These are phyloP conservation scores for Huntiella abstrusa DNA, from an alignment of 2,329 filamentous ascomycete genomes.

Conservation along the genomic window DNA sequence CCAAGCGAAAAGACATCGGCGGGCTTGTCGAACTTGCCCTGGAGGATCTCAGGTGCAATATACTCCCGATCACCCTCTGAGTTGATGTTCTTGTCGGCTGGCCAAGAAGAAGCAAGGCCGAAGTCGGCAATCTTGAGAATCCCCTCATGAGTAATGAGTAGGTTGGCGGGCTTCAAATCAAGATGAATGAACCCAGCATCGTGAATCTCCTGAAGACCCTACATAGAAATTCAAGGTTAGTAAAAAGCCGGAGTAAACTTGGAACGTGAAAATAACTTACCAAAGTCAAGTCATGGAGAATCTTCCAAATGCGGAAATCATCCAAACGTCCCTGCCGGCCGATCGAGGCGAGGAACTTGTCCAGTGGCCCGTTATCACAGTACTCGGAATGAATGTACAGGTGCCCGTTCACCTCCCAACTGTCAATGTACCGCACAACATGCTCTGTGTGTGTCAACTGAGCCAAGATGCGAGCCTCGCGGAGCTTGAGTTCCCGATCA, in stretches of 20 bases:
- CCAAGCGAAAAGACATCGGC: conserved; percentile 89
- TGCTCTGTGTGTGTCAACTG: conserved; percentile 67
- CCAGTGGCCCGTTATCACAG: conserved; percentile 83
- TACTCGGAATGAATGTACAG: conserved; percentile 97
- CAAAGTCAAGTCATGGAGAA: conserved; percentile 66
- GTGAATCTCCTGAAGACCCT: conserved; percentile 85
- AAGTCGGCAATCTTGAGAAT: conserved; percentile 75
- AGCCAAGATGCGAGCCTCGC: conserved; percentile 65
- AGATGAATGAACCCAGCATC: conserved; percentile 71
- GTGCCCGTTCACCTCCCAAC: conserved; percentile 71
- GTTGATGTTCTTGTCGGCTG: conserved; percentile 57
- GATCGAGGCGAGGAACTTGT: conserved; percentile 65
- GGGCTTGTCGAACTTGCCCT: conserved; percentile 71
- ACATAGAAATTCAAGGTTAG: conserved; percentile 5
- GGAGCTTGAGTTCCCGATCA: conserved; percentile 67
- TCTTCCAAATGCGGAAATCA: conserved; percentile 98
- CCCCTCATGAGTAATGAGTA: conserved; percentile 66
- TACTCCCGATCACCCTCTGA: conserved; percentile 93
- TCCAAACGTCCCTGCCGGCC: conserved; percentile 75
- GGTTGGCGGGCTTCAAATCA: conserved; percentile 70
- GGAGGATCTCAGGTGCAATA: conserved; percentile 81
- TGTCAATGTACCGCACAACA: conserved; percentile 63
- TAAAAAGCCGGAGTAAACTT: neutral
- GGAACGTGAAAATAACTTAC: conserved; percentile 32
- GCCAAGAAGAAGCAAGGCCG: conserved; percentile 62